Conservation (phyloP, 2,329 filamentous ascomycete genomes). For the Xylaria sp. region DNA sequence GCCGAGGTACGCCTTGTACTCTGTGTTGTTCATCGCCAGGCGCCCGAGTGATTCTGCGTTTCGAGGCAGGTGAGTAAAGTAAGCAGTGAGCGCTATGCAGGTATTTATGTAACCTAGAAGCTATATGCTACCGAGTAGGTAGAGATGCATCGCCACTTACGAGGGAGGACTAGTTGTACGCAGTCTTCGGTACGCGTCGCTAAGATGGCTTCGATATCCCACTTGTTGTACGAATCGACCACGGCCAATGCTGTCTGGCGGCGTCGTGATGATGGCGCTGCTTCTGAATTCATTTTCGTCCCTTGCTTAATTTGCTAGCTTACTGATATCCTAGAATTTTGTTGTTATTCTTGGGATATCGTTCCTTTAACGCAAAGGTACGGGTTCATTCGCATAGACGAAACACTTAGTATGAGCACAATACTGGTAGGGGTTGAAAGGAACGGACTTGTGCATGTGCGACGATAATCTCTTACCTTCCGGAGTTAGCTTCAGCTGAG, state of each 20-base stretch:
- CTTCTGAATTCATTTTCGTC: neutral
- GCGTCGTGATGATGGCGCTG: slow-evolving; percentile 12
- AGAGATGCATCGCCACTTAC: too few relatives aligned
- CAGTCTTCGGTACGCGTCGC: slow-evolving; percentile 18
- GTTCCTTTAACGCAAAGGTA: too few relatives aligned
- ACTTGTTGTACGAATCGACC: slow-evolving; percentile 24
- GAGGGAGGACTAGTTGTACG: slow-evolving; percentile 14
- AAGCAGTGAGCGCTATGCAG: neutral
- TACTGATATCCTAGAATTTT: too few relatives aligned
- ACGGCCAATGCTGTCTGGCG: slow-evolving; percentile 20
- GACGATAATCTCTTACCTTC: neutral
- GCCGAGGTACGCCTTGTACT: slow-evolving; percentile 11
- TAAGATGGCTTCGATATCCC: slow-evolving; percentile 20
- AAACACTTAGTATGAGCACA: neutral
- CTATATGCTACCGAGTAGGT: too few relatives aligned
- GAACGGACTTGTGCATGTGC: neutral
- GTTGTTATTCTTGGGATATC: too few relatives aligned
- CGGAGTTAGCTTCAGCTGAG: too few relatives aligned
- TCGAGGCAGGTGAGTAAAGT: too few relatives aligned
- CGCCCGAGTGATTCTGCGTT: slow-evolving; percentile 22
- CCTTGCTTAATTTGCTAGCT: neutral
- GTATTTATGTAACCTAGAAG: neutral
- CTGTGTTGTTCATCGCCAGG: slow-evolving; percentile 18
- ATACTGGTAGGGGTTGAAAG: neutral
- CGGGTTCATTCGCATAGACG: neutral